Conservation (phyloP, 108 stramenopile species). For the Skeletonema menzelii region DNA sequence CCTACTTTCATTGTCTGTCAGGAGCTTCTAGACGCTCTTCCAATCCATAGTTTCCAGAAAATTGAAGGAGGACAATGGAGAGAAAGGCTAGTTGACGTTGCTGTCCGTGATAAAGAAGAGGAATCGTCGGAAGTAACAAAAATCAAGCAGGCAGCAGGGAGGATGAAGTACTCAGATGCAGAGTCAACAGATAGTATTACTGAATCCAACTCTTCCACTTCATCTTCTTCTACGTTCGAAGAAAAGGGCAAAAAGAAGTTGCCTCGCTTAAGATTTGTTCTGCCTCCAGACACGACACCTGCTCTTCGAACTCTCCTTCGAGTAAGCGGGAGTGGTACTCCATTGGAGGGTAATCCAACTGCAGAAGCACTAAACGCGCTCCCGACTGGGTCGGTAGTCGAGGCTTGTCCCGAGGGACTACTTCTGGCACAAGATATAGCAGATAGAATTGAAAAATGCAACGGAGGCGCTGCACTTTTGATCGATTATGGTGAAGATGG, state of each 20-base stretch:
- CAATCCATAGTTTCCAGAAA: constrained; percentile 92
- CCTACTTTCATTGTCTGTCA: constrained; percentile 82
- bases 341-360: constrained; percentile 31
- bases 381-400: constrained; percentile 78
- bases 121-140: constrained; percentile 22
- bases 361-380: constrained; percentile 23
- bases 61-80: constrained; percentile 88
- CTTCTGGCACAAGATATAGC: constrained; percentile 88
- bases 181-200: neutral
- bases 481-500: constrained; percentile 96
- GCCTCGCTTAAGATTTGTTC: constrained; percentile 79
- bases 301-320: constrained; percentile 69
- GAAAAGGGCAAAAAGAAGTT: constrained; percentile 22
- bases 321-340: constrained; percentile 41
- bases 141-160: constrained; percentile 16
- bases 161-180: constrained; percentile 13
- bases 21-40: constrained; percentile 96
- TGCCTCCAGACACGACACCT: constrained; percentile 80
- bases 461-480: constrained; percentile 90
- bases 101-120: constrained; percentile 46
- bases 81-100: constrained; percentile 93
- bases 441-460: constrained; percentile 55
- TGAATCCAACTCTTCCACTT: neutral
- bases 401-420: constrained; percentile 93
- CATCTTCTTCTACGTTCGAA: constrained; percentile 5